A percentile compares a stretch with the other conserved stretches of the same genome.
phyloP scores from a whole-genome alignment of 257 asterid species.

The Haberlea rhodopensis region DNA sequence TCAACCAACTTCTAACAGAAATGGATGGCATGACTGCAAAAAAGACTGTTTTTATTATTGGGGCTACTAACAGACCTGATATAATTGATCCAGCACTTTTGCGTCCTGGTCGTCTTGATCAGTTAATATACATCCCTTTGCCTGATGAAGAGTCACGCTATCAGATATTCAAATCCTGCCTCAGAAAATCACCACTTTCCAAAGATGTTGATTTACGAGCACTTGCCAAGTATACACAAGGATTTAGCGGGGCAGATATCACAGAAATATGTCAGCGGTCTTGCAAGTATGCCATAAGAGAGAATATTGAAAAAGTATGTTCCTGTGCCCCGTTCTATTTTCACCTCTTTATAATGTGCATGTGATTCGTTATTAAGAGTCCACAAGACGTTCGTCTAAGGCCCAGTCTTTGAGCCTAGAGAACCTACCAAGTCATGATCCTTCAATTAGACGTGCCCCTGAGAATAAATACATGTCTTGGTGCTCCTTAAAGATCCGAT shows the following conservation, averaged over 20 bases:
- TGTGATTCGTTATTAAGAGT: not conserved
- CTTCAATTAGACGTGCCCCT: not conserved
- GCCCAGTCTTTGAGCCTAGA: not conserved
- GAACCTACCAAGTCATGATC: not conserved
- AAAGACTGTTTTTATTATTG: constrained; percentile 60
- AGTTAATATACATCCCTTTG: constrained; percentile 57
- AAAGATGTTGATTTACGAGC: constrained; percentile 50
- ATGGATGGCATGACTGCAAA: constrained; percentile 72
- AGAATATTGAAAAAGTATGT: constrained; percentile 49
- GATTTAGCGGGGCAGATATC: constrained; percentile 66
- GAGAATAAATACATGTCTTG: not conserved
- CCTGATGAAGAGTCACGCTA: constrained; percentile 65
- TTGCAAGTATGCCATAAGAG: constrained; percentile 59
- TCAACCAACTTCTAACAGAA: constrained; percentile 61
- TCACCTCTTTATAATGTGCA: not conserved
- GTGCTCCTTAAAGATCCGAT: not conserved
- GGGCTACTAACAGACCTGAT: constrained; percentile 67
- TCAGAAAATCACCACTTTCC: constrained; percentile 60
- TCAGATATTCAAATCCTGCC: constrained; percentile 58
- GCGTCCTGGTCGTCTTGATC: constrained; percentile 72
- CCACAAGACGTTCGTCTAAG: not conserved
- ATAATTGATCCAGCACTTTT: constrained; percentile 60
- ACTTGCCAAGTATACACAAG: constrained; percentile 61
- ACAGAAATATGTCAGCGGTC: constrained; percentile 64
- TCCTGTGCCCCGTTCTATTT: not conserved